Conservation (phyloP, 1,139 yeast species). For the Saccharomyces hybrid region DNA sequence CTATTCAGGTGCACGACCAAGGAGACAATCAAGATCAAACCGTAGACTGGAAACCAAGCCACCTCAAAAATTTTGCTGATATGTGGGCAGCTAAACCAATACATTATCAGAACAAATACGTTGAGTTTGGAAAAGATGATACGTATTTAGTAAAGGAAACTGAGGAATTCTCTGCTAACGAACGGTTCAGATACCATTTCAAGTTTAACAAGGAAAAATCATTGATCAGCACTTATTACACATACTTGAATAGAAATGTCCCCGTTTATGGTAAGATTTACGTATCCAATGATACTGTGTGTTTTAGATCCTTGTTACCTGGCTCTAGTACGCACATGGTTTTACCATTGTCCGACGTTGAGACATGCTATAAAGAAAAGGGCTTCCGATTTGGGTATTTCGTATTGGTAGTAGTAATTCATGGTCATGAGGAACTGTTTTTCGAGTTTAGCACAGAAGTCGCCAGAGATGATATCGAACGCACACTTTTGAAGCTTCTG, state of each 20-base stretch:
- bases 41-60: conserved; percentile 25
- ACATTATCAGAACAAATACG: conserved; percentile 44
- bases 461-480: conserved; percentile 67
- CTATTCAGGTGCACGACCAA: background rate
- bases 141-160: conserved; percentile 44
- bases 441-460: conserved; percentile 64
- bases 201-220: conserved; percentile 46
- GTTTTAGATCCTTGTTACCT: conserved; percentile 73
- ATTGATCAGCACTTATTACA: conserved; percentile 61
- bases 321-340: conserved; percentile 77
- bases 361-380: conserved; percentile 54
- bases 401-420: conserved; percentile 58
- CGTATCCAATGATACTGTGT: conserved; percentile 55
- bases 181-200: conserved; percentile 56
- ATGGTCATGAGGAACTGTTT: conserved; percentile 67
- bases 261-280: conserved; percentile 82
- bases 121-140: conserved; percentile 37
- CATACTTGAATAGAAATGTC: conserved; percentile 59
- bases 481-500: conserved; percentile 43
- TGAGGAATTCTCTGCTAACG: conserved; percentile 34
- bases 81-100: conserved; percentile 61
- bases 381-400: conserved; percentile 61
- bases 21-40: conserved; percentile 6
- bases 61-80: conserved; percentile 38
- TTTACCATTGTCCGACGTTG: conserved; percentile 71